Percentiles rank a stretch among this genome's conserved stretches.
phyloP scores from a whole-genome alignment of 345 rosid species.

The Boechera stricta region DNA sequence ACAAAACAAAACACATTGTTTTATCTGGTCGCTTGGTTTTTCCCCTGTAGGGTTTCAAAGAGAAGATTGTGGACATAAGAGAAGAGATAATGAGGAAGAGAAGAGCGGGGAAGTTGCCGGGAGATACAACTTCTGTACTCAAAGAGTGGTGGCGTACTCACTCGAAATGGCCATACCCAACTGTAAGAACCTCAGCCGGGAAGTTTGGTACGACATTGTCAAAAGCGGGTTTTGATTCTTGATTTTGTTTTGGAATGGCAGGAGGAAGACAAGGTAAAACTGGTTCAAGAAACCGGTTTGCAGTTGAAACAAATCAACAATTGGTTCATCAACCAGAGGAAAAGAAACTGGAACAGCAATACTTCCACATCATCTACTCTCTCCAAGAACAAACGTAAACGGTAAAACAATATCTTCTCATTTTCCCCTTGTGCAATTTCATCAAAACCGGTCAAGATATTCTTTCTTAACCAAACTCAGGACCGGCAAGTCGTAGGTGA shows the following conservation, averaged over 20 bases:
- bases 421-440: background rate
- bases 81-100: conserved; percentile 92
- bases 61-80: conserved; percentile 83
- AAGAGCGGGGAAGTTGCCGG: conserved; percentile 88
- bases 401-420: conserved; percentile 48
- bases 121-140: conserved; percentile 76
- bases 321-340: conserved; percentile 92
- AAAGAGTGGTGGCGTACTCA: conserved; percentile 96
- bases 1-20: background rate
- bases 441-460: conserved; percentile 12
- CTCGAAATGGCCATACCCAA: conserved; percentile 95
- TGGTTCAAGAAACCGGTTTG: conserved; percentile 85
- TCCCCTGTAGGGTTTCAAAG: conserved; percentile 69
- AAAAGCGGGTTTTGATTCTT: background rate
- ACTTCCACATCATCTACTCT: conserved; percentile 63
- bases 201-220: background rate
- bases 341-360: conserved; percentile 86
- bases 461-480: conserved; percentile 29
- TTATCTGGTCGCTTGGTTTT: background rate
- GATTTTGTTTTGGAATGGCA: conserved; percentile 31
- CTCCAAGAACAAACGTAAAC: conserved; percentile 79
- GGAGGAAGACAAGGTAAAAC: conserved; percentile 88
- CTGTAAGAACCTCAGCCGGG: conserved; percentile 47
- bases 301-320: conserved; percentile 87
- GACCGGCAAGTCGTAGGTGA: conserved; percentile 37